Evolutionary conservation across 148 eudicot species (phyloP).

Genomic region (Diospyros lotus): DNA sequence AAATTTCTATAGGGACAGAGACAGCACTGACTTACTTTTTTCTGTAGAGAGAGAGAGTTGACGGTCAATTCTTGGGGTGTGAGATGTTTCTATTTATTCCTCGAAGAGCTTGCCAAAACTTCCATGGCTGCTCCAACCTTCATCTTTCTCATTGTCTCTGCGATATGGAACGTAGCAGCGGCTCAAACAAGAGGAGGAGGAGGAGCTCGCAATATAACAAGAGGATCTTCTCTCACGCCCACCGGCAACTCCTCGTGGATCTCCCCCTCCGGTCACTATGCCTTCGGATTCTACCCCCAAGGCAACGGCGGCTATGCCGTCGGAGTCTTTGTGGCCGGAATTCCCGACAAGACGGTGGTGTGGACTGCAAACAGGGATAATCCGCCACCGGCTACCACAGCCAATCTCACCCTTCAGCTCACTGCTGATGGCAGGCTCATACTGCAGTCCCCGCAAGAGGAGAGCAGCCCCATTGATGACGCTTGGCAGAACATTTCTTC

Average conservation of each 20-base stretch:
- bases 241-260: not conserved
- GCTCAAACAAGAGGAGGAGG: not conserved
- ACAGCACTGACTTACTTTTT: too few species aligned
- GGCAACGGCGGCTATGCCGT: too few species aligned
- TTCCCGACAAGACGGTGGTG: too few species aligned
- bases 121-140: not conserved
- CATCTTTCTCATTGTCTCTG: not conserved
- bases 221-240: conserved; percentile 16
- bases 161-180: not conserved
- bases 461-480: not conserved
- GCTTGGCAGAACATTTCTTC: not conserved
- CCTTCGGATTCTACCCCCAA: too few species aligned
- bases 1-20: too few species aligned
- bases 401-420: not conserved
- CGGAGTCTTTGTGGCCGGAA: too few species aligned
- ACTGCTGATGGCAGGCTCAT: conserved; percentile 3
- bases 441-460: not conserved
- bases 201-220: not conserved
- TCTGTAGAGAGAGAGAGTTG: too few species aligned
- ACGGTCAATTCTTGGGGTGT: too few species aligned
- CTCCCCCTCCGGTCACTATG: too few species aligned
- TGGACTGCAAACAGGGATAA: too few species aligned
- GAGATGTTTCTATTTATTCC: too few species aligned
- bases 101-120: too few species aligned
- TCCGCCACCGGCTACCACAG: conserved; percentile 2